Evolutionary conservation across 2,329 filamentous ascomycete species (phyloP).

Genomic region (Colletotrichum spaethianum): DNA sequence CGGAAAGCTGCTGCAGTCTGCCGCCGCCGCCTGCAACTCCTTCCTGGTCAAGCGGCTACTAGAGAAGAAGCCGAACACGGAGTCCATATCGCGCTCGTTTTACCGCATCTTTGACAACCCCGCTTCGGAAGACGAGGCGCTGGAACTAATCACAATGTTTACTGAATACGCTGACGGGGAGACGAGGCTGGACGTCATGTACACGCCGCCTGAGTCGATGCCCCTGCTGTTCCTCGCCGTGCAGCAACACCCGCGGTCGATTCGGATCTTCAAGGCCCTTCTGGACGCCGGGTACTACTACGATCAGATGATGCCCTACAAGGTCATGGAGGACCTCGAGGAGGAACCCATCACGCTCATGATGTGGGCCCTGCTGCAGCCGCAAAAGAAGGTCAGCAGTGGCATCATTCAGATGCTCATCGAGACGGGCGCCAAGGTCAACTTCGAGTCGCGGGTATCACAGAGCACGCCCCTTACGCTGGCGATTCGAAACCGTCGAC

Average conservation of each 20-base stretch:
- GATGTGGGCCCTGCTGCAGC: slow-evolving; percentile 73
- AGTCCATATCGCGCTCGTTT: slow-evolving; percentile 67
- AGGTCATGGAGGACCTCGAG: slow-evolving; percentile 61
- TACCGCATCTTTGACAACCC: slow-evolving; percentile 69
- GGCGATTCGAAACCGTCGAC: slow-evolving; percentile 68
- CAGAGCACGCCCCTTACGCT: slow-evolving; percentile 72
- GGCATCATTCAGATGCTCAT: slow-evolving; percentile 70
- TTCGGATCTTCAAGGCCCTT: slow-evolving; percentile 65
- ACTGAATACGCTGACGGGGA: slow-evolving; percentile 64
- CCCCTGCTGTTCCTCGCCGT: slow-evolving; percentile 69
- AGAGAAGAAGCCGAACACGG: slow-evolving; percentile 62
- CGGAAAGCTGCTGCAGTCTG: slow-evolving; percentile 66
- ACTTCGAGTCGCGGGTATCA: slow-evolving; percentile 66
- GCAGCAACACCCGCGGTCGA: slow-evolving; percentile 68
- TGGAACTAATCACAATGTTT: slow-evolving; percentile 67
- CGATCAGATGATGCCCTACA: slow-evolving; percentile 64
- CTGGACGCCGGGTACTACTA: slow-evolving; percentile 73
- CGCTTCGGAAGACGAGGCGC: slow-evolving; percentile 63
- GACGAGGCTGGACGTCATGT: slow-evolving; percentile 65
- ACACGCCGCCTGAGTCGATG: slow-evolving; percentile 56
- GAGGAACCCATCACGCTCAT: slow-evolving; percentile 72
- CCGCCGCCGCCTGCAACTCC: slow-evolving; percentile 65
- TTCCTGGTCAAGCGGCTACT: slow-evolving; percentile 66
- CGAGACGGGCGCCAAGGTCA: slow-evolving; percentile 68
- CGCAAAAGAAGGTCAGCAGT: slow-evolving; percentile 74